A percentile compares a stretch with the other conserved stretches of the same genome.
Evolutionary conservation across 2,329 filamentous ascomycete genomes (phyloP).

Genomic region (Fusarium robinianum): DNA sequence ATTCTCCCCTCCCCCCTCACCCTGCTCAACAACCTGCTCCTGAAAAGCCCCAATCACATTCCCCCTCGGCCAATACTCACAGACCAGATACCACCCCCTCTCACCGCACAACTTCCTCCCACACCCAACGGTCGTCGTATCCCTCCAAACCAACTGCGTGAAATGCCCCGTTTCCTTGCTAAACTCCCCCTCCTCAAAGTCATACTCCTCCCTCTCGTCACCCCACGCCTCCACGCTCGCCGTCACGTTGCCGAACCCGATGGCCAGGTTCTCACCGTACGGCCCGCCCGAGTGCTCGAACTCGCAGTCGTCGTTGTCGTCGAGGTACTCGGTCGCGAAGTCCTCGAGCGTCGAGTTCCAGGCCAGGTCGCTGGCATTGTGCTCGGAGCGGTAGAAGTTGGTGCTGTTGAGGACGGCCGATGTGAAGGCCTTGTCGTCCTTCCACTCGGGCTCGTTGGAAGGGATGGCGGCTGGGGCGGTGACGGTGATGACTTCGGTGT

Average conservation of each 20-base stretch:
- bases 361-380: conserved; percentile 60
- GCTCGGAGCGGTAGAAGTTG: conserved; percentile 66
- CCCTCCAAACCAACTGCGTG: conserved; percentile 73
- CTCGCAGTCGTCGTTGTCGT: conserved; percentile 44
- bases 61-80: conserved; percentile 70
- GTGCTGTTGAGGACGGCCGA: conserved; percentile 66
- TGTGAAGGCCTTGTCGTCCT: conserved; percentile 45
- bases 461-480: conserved; percentile 42
- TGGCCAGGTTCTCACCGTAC: conserved; percentile 75
- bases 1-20: conserved; percentile 15
- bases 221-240: conserved; percentile 70
- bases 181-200: conserved; percentile 63
- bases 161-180: conserved; percentile 68
- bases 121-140: conserved; percentile 64
- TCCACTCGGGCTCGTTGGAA: conserved; percentile 43
- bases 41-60: conserved; percentile 62
- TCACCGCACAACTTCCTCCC: conserved; percentile 48
- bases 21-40: conserved; percentile 41
- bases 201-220: conserved; percentile 55
- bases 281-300: conserved; percentile 64
- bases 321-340: conserved; percentile 58
- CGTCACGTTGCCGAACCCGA: conserved; percentile 65
- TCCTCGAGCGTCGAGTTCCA: conserved; percentile 69
- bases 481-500: conserved; percentile 39
- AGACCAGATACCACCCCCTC: conserved; percentile 68